Base-by-base conservation (phyloP, 768 basidiomycete genomes). In the Chalciporus piperatus region DNA sequence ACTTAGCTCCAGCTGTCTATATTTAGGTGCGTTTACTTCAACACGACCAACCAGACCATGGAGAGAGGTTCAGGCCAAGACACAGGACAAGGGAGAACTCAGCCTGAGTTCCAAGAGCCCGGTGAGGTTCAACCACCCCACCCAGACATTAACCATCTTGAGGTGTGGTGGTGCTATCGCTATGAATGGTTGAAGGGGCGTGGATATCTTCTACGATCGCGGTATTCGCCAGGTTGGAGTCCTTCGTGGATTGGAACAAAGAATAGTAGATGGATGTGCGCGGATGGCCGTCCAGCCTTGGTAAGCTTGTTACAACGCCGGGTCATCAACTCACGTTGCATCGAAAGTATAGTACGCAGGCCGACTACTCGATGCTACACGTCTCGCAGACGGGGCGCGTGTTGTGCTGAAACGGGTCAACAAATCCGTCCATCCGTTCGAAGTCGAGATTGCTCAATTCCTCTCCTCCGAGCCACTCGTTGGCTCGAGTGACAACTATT, bases 321-420 rank as follows among this genome's bases (percentile, higher is more conserved):
- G 13, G 3, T 2, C 30, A 13, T 11, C 13, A 11, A 32, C 13
- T 6, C 23, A 62, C 6, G 51, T n/a, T n/a, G n/a, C n/a, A n/a
- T n/a, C n/a, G 11, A 67, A 11, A 42, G 58, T 8, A 22, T 4
- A 54, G 52, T 43, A 35, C 4, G 33, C n/a, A 6, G 17, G 5
- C 8, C 14, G 35, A 17, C 12, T 57, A 6, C 47, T 66, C 19
- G 71, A 71, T 48, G 71, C 70, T 0, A 53, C 55, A 2, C 58
- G 69, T 3, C 19, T 59, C 2, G 20, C n/a, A 4, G 68, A 73
- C 46, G 60, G 61, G n/a, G 45, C 42, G 7, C 52, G 33, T 8
- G 68, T 75, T 8, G 39, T 58, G 14, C 49, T 75, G 30, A 73
- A 73, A 39, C 38, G 47, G 22, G 42, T 66, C 0, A 7, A 54